These are phyloP conservation scores for Comarum palustre DNA, from an alignment of 306 rosid genomes.

Conservation along the genomic window DNA sequence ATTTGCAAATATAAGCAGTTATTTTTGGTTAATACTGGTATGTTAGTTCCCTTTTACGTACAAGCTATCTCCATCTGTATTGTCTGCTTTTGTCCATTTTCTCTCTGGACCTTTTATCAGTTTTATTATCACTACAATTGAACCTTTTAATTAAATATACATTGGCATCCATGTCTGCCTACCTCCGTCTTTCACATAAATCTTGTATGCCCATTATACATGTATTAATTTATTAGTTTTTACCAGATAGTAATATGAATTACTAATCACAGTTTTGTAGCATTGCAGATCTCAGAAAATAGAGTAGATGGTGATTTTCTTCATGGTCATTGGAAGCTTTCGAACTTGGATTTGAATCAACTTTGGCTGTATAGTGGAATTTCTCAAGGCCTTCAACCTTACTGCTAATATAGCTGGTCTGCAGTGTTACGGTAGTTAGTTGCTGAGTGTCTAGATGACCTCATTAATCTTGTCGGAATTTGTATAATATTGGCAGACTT, in stretches of 20 bases:
- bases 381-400: conserved; percentile 22
- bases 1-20: background rate
- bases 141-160: background rate
- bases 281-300: conserved; percentile 31
- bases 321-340: conserved; percentile 22
- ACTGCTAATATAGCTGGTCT: conserved; percentile 20
- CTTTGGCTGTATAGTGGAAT: conserved; percentile 36
- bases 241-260: background rate
- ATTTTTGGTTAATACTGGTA: background rate
- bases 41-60: background rate
- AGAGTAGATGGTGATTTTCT: conserved; percentile 29
- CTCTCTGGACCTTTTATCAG: background rate
- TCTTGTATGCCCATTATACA: no score
- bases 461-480: conserved; percentile 32
- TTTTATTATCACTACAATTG: background rate
- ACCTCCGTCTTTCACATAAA: background rate
- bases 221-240: background rate
- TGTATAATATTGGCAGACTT: conserved; percentile 68
- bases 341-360: conserved; percentile 25
- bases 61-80: background rate
- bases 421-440: conserved; percentile 4
- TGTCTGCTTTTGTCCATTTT: background rate
- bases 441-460: conserved; percentile 10
- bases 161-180: background rate
- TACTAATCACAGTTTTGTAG: conserved; percentile 6